Conservation (phyloP, 1,284 basidiomycete species). For the Ceratobasidium sp. region DNA sequence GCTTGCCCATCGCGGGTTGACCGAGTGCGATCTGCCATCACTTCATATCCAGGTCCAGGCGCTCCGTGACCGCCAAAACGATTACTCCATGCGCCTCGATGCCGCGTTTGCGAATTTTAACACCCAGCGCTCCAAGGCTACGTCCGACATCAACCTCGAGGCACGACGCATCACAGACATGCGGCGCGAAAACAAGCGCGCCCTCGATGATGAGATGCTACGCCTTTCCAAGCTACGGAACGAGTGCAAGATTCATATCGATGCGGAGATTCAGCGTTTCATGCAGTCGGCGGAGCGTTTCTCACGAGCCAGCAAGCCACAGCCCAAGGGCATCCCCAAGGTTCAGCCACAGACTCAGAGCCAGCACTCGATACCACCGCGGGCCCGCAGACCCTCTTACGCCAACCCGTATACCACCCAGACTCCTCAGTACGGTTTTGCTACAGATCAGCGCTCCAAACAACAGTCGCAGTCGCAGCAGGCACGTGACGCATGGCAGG, state of each 20-base stretch:
- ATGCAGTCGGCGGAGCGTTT: conserved; percentile 30
- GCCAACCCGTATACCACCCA: conserved; percentile 9
- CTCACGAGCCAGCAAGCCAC: conserved; percentile 26
- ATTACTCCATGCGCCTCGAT: conserved; percentile 8
- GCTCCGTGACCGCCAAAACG: conserved; percentile 32
- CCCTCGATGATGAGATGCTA: conserved; percentile 16
- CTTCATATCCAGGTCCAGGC: conserved; percentile 30
- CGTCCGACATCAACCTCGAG: conserved; percentile 26
- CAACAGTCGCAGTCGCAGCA: conserved; percentile 33
- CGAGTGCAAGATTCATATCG: conserved; percentile 17
- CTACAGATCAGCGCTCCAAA: background rate
- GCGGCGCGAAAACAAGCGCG: conserved; percentile 34
- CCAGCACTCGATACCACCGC: background rate
- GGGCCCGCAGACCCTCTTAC: conserved; percentile 7
- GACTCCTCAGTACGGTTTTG: conserved; percentile 16
- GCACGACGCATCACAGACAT: conserved; percentile 16
- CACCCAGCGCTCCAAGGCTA: conserved; percentile 33
- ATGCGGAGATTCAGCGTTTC: conserved; percentile 24
- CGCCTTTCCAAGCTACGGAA: conserved; percentile 22
- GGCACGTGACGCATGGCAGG: conserved; percentile 30
- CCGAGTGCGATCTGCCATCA: conserved; percentile 27
- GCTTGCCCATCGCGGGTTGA: conserved; percentile 30
- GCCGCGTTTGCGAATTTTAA: conserved; percentile 21
- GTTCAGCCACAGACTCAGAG: conserved; percentile 1
- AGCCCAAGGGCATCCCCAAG: background rate